Percentiles rank a stretch among this genome's conserved stretches.
These are phyloP conservation scores for Xylaria sp. DNA, from an alignment of 495 filamentous ascomycete genomes.

Conservation along the genomic window DNA sequence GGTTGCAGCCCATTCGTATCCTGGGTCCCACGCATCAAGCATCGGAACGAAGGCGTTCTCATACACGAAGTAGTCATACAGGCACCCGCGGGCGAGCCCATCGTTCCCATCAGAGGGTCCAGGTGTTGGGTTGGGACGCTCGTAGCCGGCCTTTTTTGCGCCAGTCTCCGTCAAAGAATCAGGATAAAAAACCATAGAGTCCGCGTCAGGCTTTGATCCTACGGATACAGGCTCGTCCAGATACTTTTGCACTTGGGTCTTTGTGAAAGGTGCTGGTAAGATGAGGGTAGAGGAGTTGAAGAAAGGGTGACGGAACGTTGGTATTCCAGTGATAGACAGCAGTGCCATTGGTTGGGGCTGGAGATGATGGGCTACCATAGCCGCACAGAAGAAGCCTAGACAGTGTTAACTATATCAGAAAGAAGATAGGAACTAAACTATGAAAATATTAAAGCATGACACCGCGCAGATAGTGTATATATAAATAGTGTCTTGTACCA, in stretches of 20 bases:
- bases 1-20: not conserved
- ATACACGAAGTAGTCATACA: not conserved
- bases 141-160: not conserved
- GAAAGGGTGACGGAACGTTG: slow-evolving; percentile 35
- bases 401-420: not conserved
- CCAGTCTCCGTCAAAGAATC: not conserved
- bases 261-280: not conserved
- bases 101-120: not conserved
- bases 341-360: slow-evolving; percentile 30
- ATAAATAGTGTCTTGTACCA: not conserved
- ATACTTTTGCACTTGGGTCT: not conserved
- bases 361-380: slow-evolving; percentile 33
- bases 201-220: not conserved
- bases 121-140: not conserved
- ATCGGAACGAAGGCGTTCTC: not conserved
- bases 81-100: not conserved
- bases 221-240: not conserved
- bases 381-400: slow-evolving; percentile 35
- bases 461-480: not conserved
- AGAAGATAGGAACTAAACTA: not conserved
- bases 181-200: not conserved
- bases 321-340: slow-evolving; percentile 39
- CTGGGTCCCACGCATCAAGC: not conserved
- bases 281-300: slow-evolving; percentile 34
- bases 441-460: not conserved